Base-by-base conservation (phyloP, 2,329 filamentous ascomycete species). In the Fusarium buxicola region DNA sequence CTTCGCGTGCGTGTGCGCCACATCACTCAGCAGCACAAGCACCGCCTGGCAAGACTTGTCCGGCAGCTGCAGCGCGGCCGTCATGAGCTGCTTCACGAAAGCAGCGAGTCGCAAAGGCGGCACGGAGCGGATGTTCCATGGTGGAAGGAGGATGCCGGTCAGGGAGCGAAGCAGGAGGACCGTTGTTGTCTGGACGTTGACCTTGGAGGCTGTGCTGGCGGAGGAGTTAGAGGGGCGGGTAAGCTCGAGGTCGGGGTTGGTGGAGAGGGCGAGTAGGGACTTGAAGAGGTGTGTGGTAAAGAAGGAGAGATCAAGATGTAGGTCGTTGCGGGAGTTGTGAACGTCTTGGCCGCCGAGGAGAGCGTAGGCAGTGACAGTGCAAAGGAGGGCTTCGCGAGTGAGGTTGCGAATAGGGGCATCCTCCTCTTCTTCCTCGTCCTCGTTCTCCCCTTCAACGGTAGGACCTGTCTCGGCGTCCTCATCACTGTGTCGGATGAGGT, bases 321-420 rank as follows among this genome's bases (percentile, higher is more conserved):
- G 85, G 39, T 89, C 84, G 38, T 89, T 86, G 55, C 92, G 90
- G 44, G 92, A 91, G 78, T 93, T 94, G 78, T 91, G 89, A 13
- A 89, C 92, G 72, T 97, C 94, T 79, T 99, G 95, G 44, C 95
- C 94, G 64, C 95, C 92, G 34, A 99, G 88, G 7, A 99, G 88
- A n/a, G 94, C 93, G 73, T 96, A 98, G 24, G 96, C 95, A 1
- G 95, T 99, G 71, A 96, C 93, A 55, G 94, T 96, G 80, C 94
- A 97, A 54, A 99, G 90, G 6, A 99, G 88, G 10, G 92, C 87
- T 77, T 98, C 94, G 65, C 95, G 89, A 24, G 89, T 92, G 10
- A 90, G 81, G 76, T 97, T 94, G 53, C 94, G 88, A 34, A 81
- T 74, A 11, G 81, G 74, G 2, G 75, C 63, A 3, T 78, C 75